Evolutionary conservation across 768 basidiomycete genomes (phyloP), one percentile per base, ranked within the genome.

Genomic region (Leccinum sublutescens): DNA sequence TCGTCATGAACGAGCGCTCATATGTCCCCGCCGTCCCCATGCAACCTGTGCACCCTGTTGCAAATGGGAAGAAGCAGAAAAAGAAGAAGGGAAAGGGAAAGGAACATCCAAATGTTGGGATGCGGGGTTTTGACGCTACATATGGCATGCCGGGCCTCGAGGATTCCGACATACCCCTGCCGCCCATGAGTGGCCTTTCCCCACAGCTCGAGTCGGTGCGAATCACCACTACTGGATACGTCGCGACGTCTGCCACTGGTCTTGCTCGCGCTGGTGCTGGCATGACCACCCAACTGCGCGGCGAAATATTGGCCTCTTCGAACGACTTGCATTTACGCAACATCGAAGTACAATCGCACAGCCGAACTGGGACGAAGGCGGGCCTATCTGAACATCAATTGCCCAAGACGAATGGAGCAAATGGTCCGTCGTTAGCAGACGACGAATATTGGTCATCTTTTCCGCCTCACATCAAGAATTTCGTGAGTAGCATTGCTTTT

Each of bases 371-470:
- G 52, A 40, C 60, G 58, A 71, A 73, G 61, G 58, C 69, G 58
- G 50, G 55, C 11, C 63, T 38, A 51, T 29, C 57, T 29, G 68
- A 70, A 8, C n/a, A 55, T 34, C 60, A 66, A 1, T 59, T 73
- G 0, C 61, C 64, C 27, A 74, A 62, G 60, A 52, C 55, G 10
- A 67, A 73, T 34, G 73, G 67, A 50, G 23, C 57, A 21, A 65
- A 61, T 47, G 65, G 64, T 9, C 51, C 62, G 17, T 50, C 56
- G 54, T 50, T 73, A 15, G 75, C 78, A 52, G 85, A 85, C 62
- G 85, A 87, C 63, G 85, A 84, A 50, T 88, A 88, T 68, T 87
- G 87, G 88, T 80, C 83, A 50, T 80, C 82, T 40, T 78, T 89
- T 49, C 87, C 88, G 38, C 79, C 82, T 23, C 84, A 88, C 65